Evolutionary conservation across 768 basidiomycete species (phyloP), one percentile per base, ranked within the genome.

Genomic region (Termitomyces sp.): DNA sequence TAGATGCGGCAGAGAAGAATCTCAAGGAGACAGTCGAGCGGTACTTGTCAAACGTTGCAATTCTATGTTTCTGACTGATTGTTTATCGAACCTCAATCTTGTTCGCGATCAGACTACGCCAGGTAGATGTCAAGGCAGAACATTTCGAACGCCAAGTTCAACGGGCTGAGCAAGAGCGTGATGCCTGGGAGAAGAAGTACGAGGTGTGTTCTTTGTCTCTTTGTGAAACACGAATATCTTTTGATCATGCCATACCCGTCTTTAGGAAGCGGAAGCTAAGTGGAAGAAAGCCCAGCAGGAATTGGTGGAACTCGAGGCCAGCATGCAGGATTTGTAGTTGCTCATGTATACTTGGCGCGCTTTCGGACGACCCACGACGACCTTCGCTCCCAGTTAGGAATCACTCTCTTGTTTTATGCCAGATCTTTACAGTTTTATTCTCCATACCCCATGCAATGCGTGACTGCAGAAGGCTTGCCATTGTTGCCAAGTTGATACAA

Each of bases 51-150:
- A 19, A 45, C 26, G n/a, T 24, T 24, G 42, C 37, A 2, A 21
- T 24, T 46, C 22, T n/a, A 45, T 26, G 3, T 52, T 50, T 7
- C 35, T 54, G 53, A 55, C 55, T 57, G 54, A 56, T 64, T 43
- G 52, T 60, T 64, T 58, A 51, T 55, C 61, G 54, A 34, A 51
- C 21, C 37, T 53, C 52, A 17, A 54, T 62, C 22, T 37, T 48
- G 28, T 48, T 34, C 46, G 24, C 49, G 37, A 50, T 42, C 63
- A 98, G 96, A 71, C 79, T 99, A 64, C 80, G 96, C 59, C 92
- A 96, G 67, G 93, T 96, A 55, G 97, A 99, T 68, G 88, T 98
- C 72, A 99, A 98, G 77, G 96, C 96, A 10, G 97, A 99, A 71
- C 93, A 98, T 75, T 97, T 92, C 68, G 96, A 98, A 74, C 84